phyloP scores from a whole-genome alignment of 495 filamentous ascomycete genomes.

The Aspergillus asperescens region DNA sequence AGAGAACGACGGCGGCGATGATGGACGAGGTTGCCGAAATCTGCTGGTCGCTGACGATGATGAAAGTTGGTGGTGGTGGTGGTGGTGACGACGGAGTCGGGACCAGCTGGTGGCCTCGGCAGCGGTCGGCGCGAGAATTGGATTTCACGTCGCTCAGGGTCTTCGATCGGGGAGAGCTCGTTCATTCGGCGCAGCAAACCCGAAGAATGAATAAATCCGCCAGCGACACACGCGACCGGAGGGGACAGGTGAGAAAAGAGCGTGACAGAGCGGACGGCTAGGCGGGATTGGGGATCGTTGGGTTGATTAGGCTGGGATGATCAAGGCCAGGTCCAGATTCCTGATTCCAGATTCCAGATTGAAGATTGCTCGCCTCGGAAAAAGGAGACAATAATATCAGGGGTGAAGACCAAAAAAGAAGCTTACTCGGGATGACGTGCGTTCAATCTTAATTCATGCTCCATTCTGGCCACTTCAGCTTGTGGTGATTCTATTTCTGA shows the following conservation, averaged over 20 bases:
- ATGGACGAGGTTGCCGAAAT: conserved; percentile 4
- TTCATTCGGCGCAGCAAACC: neutral
- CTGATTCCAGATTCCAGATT: neutral
- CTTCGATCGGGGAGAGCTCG: neutral
- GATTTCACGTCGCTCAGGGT: conserved; percentile 4
- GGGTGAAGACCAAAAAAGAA: conserved; percentile 8
- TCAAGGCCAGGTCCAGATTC: neutral
- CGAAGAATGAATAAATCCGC: neutral
- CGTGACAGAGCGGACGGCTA: conserved; percentile 2
- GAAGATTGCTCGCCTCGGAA: neutral
- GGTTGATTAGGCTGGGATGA: neutral
- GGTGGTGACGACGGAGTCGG: conserved; percentile 22
- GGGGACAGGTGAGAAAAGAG: neutral
- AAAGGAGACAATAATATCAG: conserved; percentile 3
- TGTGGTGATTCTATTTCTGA: neutral
- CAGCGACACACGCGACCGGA: conserved; percentile 17
- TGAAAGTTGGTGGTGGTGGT: conserved; percentile 16
- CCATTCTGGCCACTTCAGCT: neutral
- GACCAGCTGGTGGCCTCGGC: conserved; percentile 31
- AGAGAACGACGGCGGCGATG: conserved; percentile 1
- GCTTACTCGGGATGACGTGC: conserved; percentile 9
- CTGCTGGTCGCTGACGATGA: conserved; percentile 12
- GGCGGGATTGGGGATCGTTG: conserved; percentile 7
- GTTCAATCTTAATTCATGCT: no score
- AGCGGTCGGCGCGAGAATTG: conserved; percentile 21